Conservation (phyloP, 2,329 filamentous ascomycete species). For the Pseudogymnoascus sp. region DNA sequence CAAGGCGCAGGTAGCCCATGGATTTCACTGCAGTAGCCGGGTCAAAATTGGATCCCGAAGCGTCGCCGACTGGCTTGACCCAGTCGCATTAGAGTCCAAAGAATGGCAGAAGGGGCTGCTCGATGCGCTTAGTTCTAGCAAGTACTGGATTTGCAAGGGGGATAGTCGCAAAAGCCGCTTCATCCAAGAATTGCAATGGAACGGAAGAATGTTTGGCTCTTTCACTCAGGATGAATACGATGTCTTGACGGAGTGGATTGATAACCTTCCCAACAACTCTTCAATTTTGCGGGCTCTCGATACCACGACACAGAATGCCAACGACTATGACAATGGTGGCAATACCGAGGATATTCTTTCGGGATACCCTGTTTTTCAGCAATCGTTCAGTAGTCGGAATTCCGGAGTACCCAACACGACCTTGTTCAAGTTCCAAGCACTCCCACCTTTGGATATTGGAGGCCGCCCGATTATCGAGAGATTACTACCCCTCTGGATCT, state of each 20-base stretch:
- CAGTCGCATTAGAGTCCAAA: constrained; percentile 22
- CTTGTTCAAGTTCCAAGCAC: background rate
- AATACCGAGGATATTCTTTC: constrained; percentile 13
- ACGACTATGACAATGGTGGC: background rate
- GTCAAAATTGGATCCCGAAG: constrained; percentile 31
- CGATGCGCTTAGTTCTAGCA: constrained; percentile 27
- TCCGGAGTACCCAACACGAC: background rate
- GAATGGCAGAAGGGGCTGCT: constrained; percentile 31
- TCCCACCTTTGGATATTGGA: constrained; percentile 10
- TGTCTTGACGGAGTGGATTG: constrained; percentile 33
- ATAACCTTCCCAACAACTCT: constrained; percentile 23
- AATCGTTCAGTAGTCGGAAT: background rate
- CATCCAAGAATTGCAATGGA: constrained; percentile 36
- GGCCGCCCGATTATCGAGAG: constrained; percentile 12
- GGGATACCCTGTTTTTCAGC: constrained; percentile 9
- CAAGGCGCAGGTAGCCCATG: constrained; percentile 32
- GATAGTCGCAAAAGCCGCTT: constrained; percentile 33
- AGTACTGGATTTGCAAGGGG: constrained; percentile 35
- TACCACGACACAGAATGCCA: constrained; percentile 10
- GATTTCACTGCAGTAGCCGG: constrained; percentile 33
- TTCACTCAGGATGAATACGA: constrained; percentile 37
- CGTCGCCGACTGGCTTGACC: constrained; percentile 35
- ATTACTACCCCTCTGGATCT: constrained; percentile 33
- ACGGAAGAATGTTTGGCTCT: constrained; percentile 41
- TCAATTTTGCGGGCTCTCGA: constrained; percentile 16